A percentile compares a stretch with the other conserved stretches of the same genome.
phyloP scores from a whole-genome alignment of 371 early-diverging fungal species.

The Lichtheimia corymbifera region DNA sequence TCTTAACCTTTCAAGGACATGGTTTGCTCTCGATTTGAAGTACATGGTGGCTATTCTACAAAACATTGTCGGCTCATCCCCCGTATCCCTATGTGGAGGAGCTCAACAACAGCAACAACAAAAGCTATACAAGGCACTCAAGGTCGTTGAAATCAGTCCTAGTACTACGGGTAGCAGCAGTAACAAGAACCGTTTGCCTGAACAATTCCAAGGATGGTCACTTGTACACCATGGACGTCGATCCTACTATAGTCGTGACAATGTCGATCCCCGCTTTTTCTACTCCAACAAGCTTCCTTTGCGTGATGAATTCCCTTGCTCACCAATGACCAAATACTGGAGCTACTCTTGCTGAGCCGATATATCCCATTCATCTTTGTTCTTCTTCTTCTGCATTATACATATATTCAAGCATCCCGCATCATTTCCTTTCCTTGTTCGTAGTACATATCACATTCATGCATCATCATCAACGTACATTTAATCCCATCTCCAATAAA shows the following conservation, averaged over 20 bases:
- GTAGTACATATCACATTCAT: no score
- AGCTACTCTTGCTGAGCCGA: slow-evolving; percentile 25
- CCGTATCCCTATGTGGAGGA: not conserved
- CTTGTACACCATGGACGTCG: slow-evolving; percentile 13
- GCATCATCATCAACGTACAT: no score
- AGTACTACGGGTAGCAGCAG: not conserved
- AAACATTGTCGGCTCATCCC: not conserved
- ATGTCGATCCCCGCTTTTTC: slow-evolving; percentile 23
- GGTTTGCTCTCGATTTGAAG: slow-evolving; percentile 8
- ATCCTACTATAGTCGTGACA: slow-evolving; percentile 22
- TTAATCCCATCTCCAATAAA: no score
- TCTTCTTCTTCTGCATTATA: not conserved
- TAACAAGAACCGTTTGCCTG: slow-evolving; percentile 10
- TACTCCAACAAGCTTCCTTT: slow-evolving; percentile 37
- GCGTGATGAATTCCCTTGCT: slow-evolving; percentile 13
- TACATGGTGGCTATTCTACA: not conserved
- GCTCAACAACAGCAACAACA: not conserved
- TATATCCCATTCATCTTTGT: not conserved
- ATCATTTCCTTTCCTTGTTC: not conserved
- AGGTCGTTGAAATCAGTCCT: slow-evolving; percentile 26
- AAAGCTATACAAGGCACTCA: not conserved
- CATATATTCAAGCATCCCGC: slow-evolving; percentile 1
- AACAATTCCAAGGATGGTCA: slow-evolving; percentile 9
- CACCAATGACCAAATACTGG: slow-evolving; percentile 41
- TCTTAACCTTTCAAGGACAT: slow-evolving; percentile 9